Percentiles rank a stretch among this genome's conserved stretches.
Evolutionary conservation across 2,329 filamentous ascomycete genomes (phyloP).

Genomic region (Raffaelea albimanens): DNA sequence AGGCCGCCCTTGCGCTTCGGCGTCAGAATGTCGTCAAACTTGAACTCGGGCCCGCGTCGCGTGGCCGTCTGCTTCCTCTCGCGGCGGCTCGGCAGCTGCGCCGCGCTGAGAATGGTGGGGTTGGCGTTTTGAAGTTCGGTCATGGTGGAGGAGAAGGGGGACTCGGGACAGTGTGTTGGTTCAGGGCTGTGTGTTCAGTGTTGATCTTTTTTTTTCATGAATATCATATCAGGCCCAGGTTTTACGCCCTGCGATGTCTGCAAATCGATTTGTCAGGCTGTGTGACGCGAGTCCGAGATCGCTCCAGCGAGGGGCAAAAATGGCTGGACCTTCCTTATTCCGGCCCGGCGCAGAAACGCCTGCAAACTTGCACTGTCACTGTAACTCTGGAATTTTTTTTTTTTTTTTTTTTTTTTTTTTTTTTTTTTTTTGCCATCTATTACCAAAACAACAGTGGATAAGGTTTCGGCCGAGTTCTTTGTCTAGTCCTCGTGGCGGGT

Average conservation of each 20-base stretch:
- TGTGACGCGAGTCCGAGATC: no score
- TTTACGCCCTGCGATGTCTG: no score
- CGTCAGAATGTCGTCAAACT: constrained; percentile 36
- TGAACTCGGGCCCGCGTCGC: constrained; percentile 37
- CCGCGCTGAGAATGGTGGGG: constrained; percentile 80
- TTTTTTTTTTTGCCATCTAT: background rate
- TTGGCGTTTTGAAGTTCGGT: constrained; percentile 66
- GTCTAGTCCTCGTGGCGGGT: no score
- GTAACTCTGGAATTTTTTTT: background rate
- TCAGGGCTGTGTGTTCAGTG: background rate
- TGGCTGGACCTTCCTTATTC: no score
- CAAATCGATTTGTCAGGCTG: no score
- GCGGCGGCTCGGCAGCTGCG: constrained; percentile 77
- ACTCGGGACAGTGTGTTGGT: background rate
- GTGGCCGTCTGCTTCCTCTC: constrained; percentile 37
- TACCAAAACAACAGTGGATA: no score
- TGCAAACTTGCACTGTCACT: no score
- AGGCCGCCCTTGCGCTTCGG: constrained; percentile 28
- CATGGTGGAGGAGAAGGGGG: constrained; percentile 23
- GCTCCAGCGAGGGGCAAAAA: no score
- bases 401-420: background rate
- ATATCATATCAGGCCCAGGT: no score
- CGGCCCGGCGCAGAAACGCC: no score
- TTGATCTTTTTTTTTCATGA: background rate
- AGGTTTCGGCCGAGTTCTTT: no score